A percentile compares a stretch with the other conserved stretches of the same genome.
These are phyloP conservation scores for Hemileccinum rubropunctum DNA, from an alignment of 768 basidiomycete genomes.

Conservation along the genomic window DNA sequence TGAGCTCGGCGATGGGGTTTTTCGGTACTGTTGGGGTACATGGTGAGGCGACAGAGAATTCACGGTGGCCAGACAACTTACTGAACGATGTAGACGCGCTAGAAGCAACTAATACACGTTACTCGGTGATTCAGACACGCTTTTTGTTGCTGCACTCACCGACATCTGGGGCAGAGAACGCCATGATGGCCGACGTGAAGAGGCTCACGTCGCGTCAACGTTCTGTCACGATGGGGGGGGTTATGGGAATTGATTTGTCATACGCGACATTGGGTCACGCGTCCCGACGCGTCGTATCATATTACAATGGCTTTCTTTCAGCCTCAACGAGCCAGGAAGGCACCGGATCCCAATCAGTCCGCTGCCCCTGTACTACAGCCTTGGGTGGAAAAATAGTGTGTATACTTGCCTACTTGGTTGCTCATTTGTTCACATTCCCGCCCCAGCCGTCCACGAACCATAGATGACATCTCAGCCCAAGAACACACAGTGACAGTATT, in stretches of 20 bases:
- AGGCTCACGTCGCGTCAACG: slow-evolving; percentile 16
- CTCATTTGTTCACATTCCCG: slow-evolving; percentile 5
- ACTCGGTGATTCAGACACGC: slow-evolving; percentile 5
- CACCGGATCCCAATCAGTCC: slow-evolving; percentile 40
- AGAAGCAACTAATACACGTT: slow-evolving; percentile 10
- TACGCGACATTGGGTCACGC: slow-evolving; percentile 45
- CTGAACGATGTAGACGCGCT: slow-evolving; percentile 10
- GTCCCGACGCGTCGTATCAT: slow-evolving; percentile 38
- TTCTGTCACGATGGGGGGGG: slow-evolving; percentile 19
- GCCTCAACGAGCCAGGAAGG: slow-evolving; percentile 38
- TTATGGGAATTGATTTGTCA: slow-evolving; percentile 35
- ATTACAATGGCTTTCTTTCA: slow-evolving; percentile 69
- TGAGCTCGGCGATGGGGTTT: slow-evolving; percentile 55
- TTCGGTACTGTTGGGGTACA: slow-evolving; percentile 37
- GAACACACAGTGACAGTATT: slow-evolving; percentile 95
- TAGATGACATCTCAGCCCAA: slow-evolving; percentile 96
- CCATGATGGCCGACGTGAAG: slow-evolving; percentile 23
- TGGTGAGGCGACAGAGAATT: not conserved
- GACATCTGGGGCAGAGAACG: slow-evolving; percentile 6
- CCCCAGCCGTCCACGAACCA: slow-evolving; percentile 89
- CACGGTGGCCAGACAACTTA: slow-evolving; percentile 9
- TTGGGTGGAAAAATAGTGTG: slow-evolving; percentile 99
- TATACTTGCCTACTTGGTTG: slow-evolving; percentile 2
- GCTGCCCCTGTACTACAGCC: slow-evolving; percentile 69
- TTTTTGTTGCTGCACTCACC: slow-evolving; percentile 15